phyloP scores from a whole-genome alignment of 345 rosid genomes.

The Microcos paniculata region DNA sequence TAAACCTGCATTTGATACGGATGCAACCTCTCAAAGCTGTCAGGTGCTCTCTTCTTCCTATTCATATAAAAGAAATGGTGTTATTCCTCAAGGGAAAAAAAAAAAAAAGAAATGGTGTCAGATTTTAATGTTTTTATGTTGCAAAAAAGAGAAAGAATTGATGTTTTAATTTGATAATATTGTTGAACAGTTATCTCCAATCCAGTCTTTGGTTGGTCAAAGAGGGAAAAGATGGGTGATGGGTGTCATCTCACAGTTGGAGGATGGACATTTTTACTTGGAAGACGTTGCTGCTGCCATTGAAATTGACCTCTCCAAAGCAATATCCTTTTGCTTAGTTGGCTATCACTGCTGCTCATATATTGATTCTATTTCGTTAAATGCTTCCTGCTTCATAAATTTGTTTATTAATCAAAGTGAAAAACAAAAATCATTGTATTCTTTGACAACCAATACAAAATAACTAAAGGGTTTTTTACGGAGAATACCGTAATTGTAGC shows the following conservation, averaged over 20 bases:
- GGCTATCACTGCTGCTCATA: not conserved
- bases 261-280: constrained; percentile 93
- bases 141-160: not conserved
- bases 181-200: constrained; percentile 65
- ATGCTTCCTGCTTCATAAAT: not conserved
- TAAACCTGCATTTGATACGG: constrained; percentile 70
- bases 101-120: not conserved
- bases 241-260: constrained; percentile 95
- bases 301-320: constrained; percentile 78
- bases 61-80: too few relatives aligned
- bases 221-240: constrained; percentile 88
- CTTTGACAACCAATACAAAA: constrained; percentile 69
- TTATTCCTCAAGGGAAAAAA: too few relatives aligned
- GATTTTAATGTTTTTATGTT: not conserved
- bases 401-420: not conserved
- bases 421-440: constrained; percentile 20
- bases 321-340: constrained; percentile 73
- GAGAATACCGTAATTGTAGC: constrained; percentile 94
- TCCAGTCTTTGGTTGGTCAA: constrained; percentile 76
- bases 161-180: not conserved
- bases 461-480: constrained; percentile 85
- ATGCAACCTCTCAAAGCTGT: constrained; percentile 53
- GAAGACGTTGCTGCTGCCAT: constrained; percentile 94
- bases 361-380: not conserved
- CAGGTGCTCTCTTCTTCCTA: constrained; percentile 47